Evolutionary conservation across 176 grass and related monocot genomes (phyloP), one percentile per base, ranked within the genome.

Genomic region (Panicum miliaceum): DNA sequence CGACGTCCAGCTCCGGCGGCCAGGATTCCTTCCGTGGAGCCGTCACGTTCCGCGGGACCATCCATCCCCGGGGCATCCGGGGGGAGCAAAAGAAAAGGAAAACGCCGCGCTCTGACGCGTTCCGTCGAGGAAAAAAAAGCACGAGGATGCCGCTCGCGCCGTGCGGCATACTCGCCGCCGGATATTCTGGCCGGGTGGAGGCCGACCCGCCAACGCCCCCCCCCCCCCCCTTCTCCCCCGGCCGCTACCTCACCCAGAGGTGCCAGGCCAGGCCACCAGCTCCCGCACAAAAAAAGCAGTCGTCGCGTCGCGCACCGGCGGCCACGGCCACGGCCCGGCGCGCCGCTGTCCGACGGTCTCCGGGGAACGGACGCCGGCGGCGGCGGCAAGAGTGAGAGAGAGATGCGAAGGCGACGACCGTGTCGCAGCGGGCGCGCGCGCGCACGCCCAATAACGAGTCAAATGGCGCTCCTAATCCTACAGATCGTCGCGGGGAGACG

Each of bases 181-280:
- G 70, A 51, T 51, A 34, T 73, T 73, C 70, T 73, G 45, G 45
- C 45, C 12, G 70, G 70, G 25, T 1, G 70, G 70, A 73, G 9
- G 26, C 47, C 45, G 70, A 73, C 70, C 45, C 45, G 45, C 70
- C 43, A 50, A 29, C 70, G 0, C 22, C n/a, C 54, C 20, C 54
- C 16, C 19, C 0, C 52, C 0, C 18, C 42, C 42, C 52, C 1
- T 6, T 7, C 42, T 5, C 8, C 12, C 36, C 65, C 20, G 0
- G 23, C 5, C 16, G 52, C 18, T 4, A 1, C 23, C 41, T 47
- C 68, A 47, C 42, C 68, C 18, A 7, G n/a, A n/a, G n/a, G n/a
- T n/a, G n/a, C n/a, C n/a, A n/a, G n/a, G n/a, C 1, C 13, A 20
- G 16, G 6, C 19, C 4, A 51, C 48, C 19, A 56, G 52, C 52